Conservation (phyloP, 768 basidiomycete genomes). For the Pleurotus platypus region DNA sequence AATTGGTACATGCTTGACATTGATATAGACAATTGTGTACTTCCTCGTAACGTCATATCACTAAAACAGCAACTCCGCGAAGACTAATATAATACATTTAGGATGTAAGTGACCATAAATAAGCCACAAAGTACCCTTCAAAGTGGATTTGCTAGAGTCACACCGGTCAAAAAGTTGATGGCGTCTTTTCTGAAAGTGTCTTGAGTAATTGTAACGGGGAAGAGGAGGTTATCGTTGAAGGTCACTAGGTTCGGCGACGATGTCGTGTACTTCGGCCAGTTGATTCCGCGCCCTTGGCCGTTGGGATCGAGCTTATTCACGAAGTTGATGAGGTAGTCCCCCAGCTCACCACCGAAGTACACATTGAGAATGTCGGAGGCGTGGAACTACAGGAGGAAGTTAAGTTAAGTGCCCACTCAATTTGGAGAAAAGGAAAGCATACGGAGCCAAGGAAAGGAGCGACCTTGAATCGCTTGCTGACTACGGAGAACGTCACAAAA, state of each 20-base stretch:
- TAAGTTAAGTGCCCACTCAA: background rate
- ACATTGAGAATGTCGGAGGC: background rate
- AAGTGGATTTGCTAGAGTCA: constrained; percentile 2
- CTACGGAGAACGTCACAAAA: background rate
- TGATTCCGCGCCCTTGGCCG: constrained; percentile 11
- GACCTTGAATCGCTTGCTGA: constrained; percentile 1
- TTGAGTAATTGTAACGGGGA: background rate
- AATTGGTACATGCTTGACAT: too few relatives aligned
- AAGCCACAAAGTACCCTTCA: background rate
- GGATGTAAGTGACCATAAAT: too few relatives aligned
- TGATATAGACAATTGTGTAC: too few relatives aligned
- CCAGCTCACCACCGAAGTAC: constrained; percentile 25
- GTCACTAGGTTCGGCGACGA: constrained; percentile 3
- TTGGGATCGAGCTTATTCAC: constrained; percentile 6
- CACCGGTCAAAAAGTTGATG: background rate
- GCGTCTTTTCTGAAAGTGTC: constrained; percentile 3
- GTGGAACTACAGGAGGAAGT: background rate
- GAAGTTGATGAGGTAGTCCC: constrained; percentile 9
- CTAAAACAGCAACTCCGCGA: too few relatives aligned
- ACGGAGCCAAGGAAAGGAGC: background rate
- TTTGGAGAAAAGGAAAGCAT: background rate
- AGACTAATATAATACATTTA: too few relatives aligned
- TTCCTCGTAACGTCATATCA: too few relatives aligned
- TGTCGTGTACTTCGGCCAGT: constrained; percentile 29
- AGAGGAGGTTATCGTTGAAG: constrained; percentile 1